A percentile compares a stretch with the other conserved stretches of the same genome.
Conservation (phyloP, 768 basidiomycete species). For the Collybiopsis confluens region DNA sequence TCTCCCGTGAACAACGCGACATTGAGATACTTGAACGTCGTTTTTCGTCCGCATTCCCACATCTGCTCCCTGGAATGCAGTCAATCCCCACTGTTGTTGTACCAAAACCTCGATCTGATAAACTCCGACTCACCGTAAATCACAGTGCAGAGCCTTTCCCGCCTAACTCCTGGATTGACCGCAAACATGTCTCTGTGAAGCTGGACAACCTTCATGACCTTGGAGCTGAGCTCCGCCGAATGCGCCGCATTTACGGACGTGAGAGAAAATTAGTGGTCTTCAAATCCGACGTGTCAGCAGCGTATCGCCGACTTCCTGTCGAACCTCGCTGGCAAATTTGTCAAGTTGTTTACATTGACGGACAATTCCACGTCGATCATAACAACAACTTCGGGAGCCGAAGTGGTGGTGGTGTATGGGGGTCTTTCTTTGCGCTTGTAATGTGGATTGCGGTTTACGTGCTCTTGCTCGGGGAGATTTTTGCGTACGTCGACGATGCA, state of each 20-base stretch:
- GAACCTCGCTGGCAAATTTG: slow-evolving; percentile 26
- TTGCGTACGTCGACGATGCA: slow-evolving; percentile 25
- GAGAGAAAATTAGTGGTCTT: slow-evolving; percentile 19
- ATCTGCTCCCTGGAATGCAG: background rate
- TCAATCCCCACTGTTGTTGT: background rate
- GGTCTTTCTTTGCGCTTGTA: slow-evolving; percentile 18
- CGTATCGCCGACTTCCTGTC: slow-evolving; percentile 29
- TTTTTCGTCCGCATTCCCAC: background rate
- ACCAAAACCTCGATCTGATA: background rate
- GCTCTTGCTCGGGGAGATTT: slow-evolving; percentile 9
- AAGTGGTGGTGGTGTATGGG: slow-evolving; percentile 10
- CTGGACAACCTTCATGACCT: too few relatives aligned
- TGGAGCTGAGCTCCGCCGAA: too few relatives aligned
- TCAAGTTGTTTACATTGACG: slow-evolving; percentile 15
- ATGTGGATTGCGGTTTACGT: slow-evolving; percentile 23
- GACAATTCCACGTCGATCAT: slow-evolving; percentile 16
- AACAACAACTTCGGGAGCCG: slow-evolving; percentile 12
- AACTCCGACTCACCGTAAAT: background rate
- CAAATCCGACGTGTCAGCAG: slow-evolving; percentile 34
- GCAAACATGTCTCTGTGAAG: too few relatives aligned
- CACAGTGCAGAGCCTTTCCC: too few relatives aligned
- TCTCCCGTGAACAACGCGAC: background rate
- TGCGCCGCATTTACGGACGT: too few relatives aligned
- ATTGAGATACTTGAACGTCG: background rate
- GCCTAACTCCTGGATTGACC: too few relatives aligned